A percentile compares a stretch with the other conserved stretches of the same genome.
These are phyloP conservation scores for Agrocybe praecox DNA, from an alignment of 768 basidiomycete species.

Conservation along the genomic window DNA sequence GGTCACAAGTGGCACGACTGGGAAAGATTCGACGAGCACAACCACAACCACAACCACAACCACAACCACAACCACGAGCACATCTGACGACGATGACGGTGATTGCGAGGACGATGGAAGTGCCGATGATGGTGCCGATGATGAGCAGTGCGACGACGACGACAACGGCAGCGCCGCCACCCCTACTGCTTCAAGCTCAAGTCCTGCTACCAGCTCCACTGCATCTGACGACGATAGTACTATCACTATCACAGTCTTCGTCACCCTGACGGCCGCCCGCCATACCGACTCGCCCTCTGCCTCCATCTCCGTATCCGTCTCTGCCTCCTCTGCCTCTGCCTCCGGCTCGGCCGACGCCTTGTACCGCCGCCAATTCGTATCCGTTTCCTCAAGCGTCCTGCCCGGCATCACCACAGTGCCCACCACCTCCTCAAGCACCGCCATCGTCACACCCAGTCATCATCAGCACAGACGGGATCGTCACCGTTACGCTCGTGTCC, in stretches of 20 bases:
- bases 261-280: conserved; percentile 7
- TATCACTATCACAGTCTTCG: too few species aligned
- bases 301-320: conserved; percentile 4
- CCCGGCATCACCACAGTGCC: background rate
- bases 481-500: conserved; percentile 1
- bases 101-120: conserved; percentile 15
- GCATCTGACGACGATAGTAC: conserved; percentile 10
- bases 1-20: conserved; percentile 44
- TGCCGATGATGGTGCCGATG: conserved; percentile 10
- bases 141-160: conserved; percentile 17
- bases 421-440: background rate
- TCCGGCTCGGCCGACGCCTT: background rate
- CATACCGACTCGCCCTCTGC: conserved; percentile 1
- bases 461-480: background rate
- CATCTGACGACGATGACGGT: conserved; percentile 14
- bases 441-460: background rate
- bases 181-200: conserved; percentile 1
- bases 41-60: background rate
- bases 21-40: conserved; percentile 15
- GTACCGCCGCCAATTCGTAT: background rate
- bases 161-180: conserved; percentile 12
- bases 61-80: conserved; percentile 9
- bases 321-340: background rate
- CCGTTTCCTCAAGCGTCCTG: background rate
- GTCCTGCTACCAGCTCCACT: conserved; percentile 6